Percentiles rank a stretch among this genome's conserved stretches.
Conservation (phyloP, 2,329 filamentous ascomycete genomes). For the Epichloe gansuensis region DNA sequence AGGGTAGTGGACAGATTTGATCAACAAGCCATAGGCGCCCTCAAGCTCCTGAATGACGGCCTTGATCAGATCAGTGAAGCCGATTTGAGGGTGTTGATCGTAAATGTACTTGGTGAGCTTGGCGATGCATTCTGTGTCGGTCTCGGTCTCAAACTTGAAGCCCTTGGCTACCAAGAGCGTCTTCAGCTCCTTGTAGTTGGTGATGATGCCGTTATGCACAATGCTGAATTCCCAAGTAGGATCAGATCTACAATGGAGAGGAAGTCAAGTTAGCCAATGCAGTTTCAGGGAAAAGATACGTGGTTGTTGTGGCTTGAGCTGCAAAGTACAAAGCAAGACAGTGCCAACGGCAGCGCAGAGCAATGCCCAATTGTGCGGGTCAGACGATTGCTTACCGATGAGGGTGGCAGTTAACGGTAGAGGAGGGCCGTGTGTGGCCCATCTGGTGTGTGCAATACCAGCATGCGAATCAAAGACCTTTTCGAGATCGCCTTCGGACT, state of each 20-base stretch:
- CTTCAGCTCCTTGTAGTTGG: constrained; percentile 99
- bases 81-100: constrained; percentile 85
- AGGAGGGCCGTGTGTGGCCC: constrained; percentile 94
- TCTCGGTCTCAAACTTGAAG: constrained; percentile 98
- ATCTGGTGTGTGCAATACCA: constrained; percentile 96
- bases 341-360: too few relatives aligned
- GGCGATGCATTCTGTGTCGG: constrained; percentile 97
- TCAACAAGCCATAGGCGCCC: constrained; percentile 89
- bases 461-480: constrained; percentile 97
- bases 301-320: neutral
- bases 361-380: too few relatives aligned
- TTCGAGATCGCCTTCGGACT: constrained; percentile 69
- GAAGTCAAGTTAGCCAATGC: constrained; percentile 7
- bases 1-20: constrained; percentile 98
- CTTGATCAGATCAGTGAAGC: constrained; percentile 94
- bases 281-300: neutral
- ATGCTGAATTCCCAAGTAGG: constrained; percentile 91
- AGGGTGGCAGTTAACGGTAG: constrained; percentile 92
- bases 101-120: constrained; percentile 98
- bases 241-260: constrained; percentile 58
- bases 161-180: constrained; percentile 86
- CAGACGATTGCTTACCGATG: constrained; percentile 57
- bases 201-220: constrained; percentile 99
- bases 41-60: constrained; percentile 97
- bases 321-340: too few relatives aligned